phyloP scores from a whole-genome alignment of 164 flowering plant species.

The Pachysandra terminalis region DNA sequence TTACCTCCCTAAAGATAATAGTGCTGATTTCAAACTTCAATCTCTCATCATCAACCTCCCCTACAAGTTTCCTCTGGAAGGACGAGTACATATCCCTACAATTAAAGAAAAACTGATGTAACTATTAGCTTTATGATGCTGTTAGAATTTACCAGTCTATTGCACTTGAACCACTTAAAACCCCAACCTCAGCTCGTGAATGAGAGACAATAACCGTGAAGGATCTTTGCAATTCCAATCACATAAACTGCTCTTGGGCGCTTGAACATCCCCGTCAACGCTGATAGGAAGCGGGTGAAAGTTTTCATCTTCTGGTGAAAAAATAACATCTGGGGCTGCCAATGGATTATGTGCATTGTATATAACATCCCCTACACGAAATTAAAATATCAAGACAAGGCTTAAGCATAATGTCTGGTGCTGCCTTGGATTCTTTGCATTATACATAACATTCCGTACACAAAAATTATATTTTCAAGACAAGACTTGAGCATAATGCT shows the following conservation, averaged over 20 bases:
- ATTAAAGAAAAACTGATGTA: slow-evolving; percentile 2
- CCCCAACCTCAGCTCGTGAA: slow-evolving; percentile 68
- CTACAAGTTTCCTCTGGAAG: slow-evolving; percentile 69
- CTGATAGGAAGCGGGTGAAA: slow-evolving; percentile 49
- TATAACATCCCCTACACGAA: slow-evolving; percentile 72
- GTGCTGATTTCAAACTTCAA: slow-evolving; percentile 85
- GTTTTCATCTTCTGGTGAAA: slow-evolving; percentile 68
- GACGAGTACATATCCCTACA: slow-evolving; percentile 56
- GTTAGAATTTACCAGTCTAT: not conserved
- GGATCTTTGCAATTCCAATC: slow-evolving; percentile 85
- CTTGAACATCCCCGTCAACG: slow-evolving; percentile 26
- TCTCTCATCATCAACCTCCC: slow-evolving; percentile 81
- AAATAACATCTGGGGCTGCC: slow-evolving; percentile 79
- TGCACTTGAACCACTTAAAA: not conserved
- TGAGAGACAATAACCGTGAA: slow-evolving; percentile 46
- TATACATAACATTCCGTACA: too few species aligned
- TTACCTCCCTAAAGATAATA: slow-evolving; percentile 73
- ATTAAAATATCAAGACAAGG: too few species aligned
- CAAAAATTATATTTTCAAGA: too few species aligned
- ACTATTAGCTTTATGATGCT: not conserved
- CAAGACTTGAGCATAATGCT: too few species aligned
- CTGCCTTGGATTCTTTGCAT: too few species aligned
- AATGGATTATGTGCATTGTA: slow-evolving; percentile 63
- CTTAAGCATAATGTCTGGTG: too few species aligned
- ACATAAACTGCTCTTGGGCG: slow-evolving; percentile 33